Evolutionary conservation across 2,329 filamentous ascomycete genomes (phyloP).

Genomic region (Westerdykella sp.): DNA sequence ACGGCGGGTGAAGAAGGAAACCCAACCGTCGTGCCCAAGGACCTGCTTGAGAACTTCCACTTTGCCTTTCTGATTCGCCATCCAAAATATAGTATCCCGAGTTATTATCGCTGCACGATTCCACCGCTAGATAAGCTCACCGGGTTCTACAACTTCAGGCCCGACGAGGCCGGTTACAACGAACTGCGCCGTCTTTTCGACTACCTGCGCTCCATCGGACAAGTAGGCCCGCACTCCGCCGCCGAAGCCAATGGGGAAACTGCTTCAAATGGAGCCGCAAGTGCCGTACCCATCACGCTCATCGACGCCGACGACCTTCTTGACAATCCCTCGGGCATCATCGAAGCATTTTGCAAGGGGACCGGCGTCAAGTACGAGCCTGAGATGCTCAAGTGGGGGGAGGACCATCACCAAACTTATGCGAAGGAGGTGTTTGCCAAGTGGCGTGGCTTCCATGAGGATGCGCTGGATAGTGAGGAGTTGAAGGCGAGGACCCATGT

Average conservation of each 20-base stretch:
- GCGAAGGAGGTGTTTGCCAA: slow-evolving; percentile 82
- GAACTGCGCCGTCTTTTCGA: slow-evolving; percentile 86
- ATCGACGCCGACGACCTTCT: slow-evolving; percentile 92
- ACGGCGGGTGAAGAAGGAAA: slow-evolving; percentile 62
- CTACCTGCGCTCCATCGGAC: slow-evolving; percentile 62
- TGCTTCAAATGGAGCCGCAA: slow-evolving; percentile 28
- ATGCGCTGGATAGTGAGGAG: slow-evolving; percentile 76
- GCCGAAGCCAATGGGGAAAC: slow-evolving; percentile 31
- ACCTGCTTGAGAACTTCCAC: slow-evolving; percentile 72
- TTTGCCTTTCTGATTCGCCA: slow-evolving; percentile 97
- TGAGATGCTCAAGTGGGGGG: slow-evolving; percentile 79
- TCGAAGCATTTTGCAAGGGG: slow-evolving; percentile 73
- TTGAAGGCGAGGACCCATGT: slow-evolving; percentile 64
- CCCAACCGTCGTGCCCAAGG: slow-evolving; percentile 75
- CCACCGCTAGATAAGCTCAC: slow-evolving; percentile 78
- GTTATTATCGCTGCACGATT: slow-evolving; percentile 89
- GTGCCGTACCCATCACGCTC: slow-evolving; percentile 65
- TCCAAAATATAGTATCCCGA: slow-evolving; percentile 84
- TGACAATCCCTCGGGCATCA: slow-evolving; percentile 69
- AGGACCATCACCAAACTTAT: slow-evolving; percentile 61
- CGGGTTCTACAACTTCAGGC: slow-evolving; percentile 80
- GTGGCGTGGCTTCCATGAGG: slow-evolving; percentile 95
- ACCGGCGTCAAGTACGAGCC: slow-evolving; percentile 70
- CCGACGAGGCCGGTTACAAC: slow-evolving; percentile 80
- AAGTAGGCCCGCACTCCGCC: slow-evolving; percentile 64